Base-by-base conservation (phyloP, 1,284 basidiomycete species). In the Cutaneotrichosporon dermatis region DNA sequence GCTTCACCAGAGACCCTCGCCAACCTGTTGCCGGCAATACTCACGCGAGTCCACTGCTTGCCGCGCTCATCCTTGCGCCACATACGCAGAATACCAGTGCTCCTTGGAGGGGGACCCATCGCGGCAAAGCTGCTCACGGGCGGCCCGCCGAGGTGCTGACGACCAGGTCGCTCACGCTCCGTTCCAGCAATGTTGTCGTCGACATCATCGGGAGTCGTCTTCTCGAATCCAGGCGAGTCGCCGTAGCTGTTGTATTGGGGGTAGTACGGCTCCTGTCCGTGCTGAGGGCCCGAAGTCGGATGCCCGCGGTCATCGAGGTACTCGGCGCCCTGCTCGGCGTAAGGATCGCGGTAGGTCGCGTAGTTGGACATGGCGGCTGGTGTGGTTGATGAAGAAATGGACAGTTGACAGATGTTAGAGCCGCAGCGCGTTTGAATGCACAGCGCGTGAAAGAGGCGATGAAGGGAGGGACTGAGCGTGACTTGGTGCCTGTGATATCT, bases 11-110 rank as follows among this genome's bases (percentile, higher is more conserved):
- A n/a, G 16, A 13, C n/a, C 9, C 9, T 36, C n/a, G n/a, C 10
- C 49, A 13, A 39, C 49, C 12, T 25, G 25, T 25, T 25, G 25
- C 25, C 25, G 25, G 7, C 49, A 33, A 11, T 11, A 69, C 72
- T 51, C 61, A 78, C 76, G 57, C 69, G 70, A 25, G 66, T 70
- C 76, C 76, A 79, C 54, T 77, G 75, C 58, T 74, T 73, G 40
- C 76, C 77, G 34, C 77, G 63, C 64, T 77, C 76, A 60, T 75
- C 77, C 65, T 78, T 79, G 49, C 77, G 71, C 77, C 77, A 79
- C 70, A 76, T 75, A 25, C 77, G 58, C 33, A 79, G 61, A 43
- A 78, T 75, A 49, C 77, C 77, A 4, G 77, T 79, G 59, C 71
- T 74, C 54, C 75, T 66, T 33, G 77, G 77, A 4, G 77, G 77